phyloP scores from a whole-genome alignment of 2,329 filamentous ascomycete species.

The Dactylonectria estremocensis region DNA sequence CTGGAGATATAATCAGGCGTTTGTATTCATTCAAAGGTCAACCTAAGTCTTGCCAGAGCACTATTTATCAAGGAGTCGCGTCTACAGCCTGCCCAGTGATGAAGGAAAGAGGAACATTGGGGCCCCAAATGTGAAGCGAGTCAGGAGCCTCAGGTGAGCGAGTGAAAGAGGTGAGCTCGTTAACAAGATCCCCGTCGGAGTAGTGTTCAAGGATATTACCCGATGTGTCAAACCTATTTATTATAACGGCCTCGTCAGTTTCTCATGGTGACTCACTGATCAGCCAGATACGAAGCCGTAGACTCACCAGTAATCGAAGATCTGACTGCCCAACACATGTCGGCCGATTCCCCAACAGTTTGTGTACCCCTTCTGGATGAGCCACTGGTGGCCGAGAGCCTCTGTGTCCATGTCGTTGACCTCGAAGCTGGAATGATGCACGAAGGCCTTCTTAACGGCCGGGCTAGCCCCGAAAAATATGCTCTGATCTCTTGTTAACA shows the following conservation, averaged over 20 bases:
- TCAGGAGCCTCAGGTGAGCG: neutral
- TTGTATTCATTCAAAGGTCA: no score
- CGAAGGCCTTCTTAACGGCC: neutral
- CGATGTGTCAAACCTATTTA: conserved; percentile 6
- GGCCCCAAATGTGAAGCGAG: conserved; percentile 3
- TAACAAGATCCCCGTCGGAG: conserved; percentile 4
- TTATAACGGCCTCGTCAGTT: neutral
- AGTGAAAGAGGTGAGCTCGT: neutral
- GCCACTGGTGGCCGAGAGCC: conserved; percentile 20
- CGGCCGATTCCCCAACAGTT: conserved; percentile 16
- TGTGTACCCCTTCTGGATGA: conserved; percentile 6
- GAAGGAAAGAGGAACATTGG: conserved; percentile 4
- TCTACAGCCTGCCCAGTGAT: neutral
- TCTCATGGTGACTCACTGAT: neutral
- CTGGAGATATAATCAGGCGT: no score
- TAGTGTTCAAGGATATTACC: conserved; percentile 9
- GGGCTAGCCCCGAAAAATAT: neutral
- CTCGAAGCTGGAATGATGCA: conserved; percentile 21
- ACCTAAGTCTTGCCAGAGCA: no score
- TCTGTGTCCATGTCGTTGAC: conserved; percentile 22
- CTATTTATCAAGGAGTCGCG: neutral
- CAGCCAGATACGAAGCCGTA: no score
- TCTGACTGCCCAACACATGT: neutral
- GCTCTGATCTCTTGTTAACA: neutral
- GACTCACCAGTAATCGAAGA: neutral